Percentiles rank a stretch among this genome's conserved stretches.
These are phyloP conservation scores for Parascedosporium putredinis DNA, from an alignment of 2,329 filamentous ascomycete species.

Conservation along the genomic window DNA sequence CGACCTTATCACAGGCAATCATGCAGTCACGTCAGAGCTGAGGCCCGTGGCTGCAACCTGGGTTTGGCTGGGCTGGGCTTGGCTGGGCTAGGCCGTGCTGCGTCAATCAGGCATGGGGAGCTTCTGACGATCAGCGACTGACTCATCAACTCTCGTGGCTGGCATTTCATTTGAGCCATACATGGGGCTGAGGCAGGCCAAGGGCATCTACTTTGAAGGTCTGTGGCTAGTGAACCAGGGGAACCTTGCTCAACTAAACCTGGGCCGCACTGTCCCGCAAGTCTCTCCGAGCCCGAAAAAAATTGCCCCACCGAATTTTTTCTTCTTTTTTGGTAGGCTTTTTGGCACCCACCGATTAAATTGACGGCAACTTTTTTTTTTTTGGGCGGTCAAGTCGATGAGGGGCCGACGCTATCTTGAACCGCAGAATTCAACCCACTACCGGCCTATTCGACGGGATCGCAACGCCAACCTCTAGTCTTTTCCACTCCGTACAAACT, in stretches of 20 bases:
- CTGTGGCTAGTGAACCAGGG: no score
- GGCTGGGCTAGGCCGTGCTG: background rate
- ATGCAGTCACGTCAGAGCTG: background rate
- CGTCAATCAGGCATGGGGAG: no score
- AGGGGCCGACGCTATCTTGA: background rate
- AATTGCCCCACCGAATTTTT: constrained; percentile 4
- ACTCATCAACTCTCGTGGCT: no score
- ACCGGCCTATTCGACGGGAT: background rate
- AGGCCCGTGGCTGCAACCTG: background rate
- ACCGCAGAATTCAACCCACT: background rate
- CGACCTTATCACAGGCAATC: constrained; percentile 2
- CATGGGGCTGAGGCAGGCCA: no score
- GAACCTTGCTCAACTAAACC: no score
- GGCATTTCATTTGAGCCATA: no score
- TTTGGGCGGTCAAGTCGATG: background rate
- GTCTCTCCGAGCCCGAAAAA: background rate
- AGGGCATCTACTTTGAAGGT: no score
- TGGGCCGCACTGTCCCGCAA: background rate
- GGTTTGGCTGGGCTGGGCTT: background rate
- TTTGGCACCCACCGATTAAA: constrained; percentile 5
- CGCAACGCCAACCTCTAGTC: no score
- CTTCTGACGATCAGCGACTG: no score
- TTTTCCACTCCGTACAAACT: no score
- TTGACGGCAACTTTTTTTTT: constrained; percentile 4
- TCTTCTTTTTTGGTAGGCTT: background rate